phyloP scores from a whole-genome alignment of 2,329 filamentous ascomycete species.

The Scedosporium minutisporum region DNA sequence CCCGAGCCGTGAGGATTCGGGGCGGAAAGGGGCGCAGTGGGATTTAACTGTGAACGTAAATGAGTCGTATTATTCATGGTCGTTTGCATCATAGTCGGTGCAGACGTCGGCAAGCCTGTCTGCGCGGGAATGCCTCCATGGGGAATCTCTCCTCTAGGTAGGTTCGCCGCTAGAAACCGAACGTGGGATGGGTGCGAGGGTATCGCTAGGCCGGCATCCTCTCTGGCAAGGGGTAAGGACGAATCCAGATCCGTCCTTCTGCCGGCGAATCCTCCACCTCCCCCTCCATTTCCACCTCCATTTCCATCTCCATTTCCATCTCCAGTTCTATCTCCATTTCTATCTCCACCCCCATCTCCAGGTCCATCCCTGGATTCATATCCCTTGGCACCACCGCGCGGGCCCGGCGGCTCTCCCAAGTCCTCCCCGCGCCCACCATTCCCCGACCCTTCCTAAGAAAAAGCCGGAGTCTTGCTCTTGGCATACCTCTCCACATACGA shows the following conservation, averaged over 20 bases:
- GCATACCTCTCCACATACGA: slow-evolving; percentile 70
- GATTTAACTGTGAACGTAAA: neutral
- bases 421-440: neutral
- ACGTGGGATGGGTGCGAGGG: too few relatives aligned
- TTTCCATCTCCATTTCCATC: neutral
- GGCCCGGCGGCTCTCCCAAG: too few relatives aligned
- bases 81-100: neutral
- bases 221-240: too few relatives aligned
- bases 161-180: too few relatives aligned
- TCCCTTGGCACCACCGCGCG: too few relatives aligned
- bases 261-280: neutral
- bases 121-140: neutral
- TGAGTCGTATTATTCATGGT: neutral
- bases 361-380: neutral
- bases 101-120: neutral
- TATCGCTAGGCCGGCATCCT: too few relatives aligned
- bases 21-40: too few relatives aligned
- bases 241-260: too few relatives aligned
- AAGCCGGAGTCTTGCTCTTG: slow-evolving; percentile 18
- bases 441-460: neutral
- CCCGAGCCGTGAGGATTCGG: too few relatives aligned
- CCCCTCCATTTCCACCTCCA: neutral
- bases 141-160: neutral
- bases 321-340: neutral
- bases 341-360: neutral